These are phyloP conservation scores for Barnettozyma salicaria DNA, from an alignment of 805 yeast genomes.

Conservation along the genomic window DNA sequence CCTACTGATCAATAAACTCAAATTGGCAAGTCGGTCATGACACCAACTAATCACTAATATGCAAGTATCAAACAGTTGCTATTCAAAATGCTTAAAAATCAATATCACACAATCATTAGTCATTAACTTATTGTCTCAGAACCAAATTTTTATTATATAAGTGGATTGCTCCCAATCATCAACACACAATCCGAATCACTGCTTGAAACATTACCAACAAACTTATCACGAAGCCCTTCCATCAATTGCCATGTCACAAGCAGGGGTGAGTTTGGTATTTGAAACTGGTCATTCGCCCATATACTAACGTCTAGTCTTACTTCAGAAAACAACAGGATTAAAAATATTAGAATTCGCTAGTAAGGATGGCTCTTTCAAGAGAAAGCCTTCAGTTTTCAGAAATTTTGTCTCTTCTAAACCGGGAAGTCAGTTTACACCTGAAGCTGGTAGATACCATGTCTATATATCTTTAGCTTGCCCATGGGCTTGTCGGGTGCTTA, in stretches of 20 bases:
- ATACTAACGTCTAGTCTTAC: too few relatives aligned
- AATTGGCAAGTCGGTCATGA: too few relatives aligned
- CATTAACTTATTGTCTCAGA: too few relatives aligned
- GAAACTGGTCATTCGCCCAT: constrained; percentile 6
- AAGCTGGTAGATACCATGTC: constrained; percentile 75
- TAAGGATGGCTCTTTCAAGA: constrained; percentile 49
- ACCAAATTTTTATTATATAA: too few relatives aligned
- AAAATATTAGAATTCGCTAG: constrained; percentile 46
- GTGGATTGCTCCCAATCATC: too few relatives aligned
- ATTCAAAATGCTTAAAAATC: too few relatives aligned
- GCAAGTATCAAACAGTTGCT: too few relatives aligned
- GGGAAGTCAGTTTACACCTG: constrained; percentile 66
- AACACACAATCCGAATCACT: too few relatives aligned
- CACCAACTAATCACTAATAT: too few relatives aligned
- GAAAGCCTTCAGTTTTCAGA: constrained; percentile 55
- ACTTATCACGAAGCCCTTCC: neutral
- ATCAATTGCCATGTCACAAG: constrained; percentile 12
- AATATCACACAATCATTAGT: too few relatives aligned
- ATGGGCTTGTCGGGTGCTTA: constrained; percentile 86
- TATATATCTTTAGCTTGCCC: constrained; percentile 91
- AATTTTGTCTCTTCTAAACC: constrained; percentile 51
- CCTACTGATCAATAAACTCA: too few relatives aligned
- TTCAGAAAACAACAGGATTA: constrained; percentile 24
- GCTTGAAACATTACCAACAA: neutral
- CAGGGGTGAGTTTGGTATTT: constrained; percentile 5